Percentiles rank a stretch among this genome's conserved stretches.
Conservation (phyloP, 2,329 filamentous ascomycete species). For the Onygenales sp. region DNA sequence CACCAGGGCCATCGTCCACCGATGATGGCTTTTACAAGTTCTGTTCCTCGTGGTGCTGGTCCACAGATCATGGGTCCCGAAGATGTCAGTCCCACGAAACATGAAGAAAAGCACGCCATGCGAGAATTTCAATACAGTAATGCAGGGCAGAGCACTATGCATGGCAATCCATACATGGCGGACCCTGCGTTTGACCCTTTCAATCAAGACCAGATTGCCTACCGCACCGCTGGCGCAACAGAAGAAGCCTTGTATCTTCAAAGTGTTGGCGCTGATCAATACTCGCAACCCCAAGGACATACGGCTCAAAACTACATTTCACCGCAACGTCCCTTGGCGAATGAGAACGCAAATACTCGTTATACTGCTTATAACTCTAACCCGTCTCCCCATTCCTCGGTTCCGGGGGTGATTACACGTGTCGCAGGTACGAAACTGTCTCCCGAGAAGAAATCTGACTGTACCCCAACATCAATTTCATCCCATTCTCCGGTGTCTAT, state of each 20-base stretch:
- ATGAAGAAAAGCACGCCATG: conserved; percentile 10
- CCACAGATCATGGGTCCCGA: conserved; percentile 9
- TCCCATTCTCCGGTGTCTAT: not conserved
- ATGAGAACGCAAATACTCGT: not conserved
- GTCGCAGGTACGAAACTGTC: not conserved
- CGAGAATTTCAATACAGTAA: conserved; percentile 1
- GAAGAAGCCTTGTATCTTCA: not conserved
- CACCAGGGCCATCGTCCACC: not conserved
- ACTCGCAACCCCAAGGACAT: not conserved
- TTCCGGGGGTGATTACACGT: not conserved
- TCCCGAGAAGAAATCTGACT: not conserved
- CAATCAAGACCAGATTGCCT: not conserved
- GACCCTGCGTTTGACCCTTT: not conserved
- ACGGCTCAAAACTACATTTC: not conserved
- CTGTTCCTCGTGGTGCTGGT: conserved; percentile 1
- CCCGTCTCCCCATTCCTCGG: not conserved
- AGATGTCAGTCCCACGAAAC: conserved; percentile 12
- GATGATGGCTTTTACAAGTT: not conserved
- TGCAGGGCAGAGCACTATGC: not conserved
- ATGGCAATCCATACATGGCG: not conserved
- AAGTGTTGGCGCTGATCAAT: too few relatives aligned
- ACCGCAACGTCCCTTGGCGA: not conserved
- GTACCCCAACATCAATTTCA: not conserved
- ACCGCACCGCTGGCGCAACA: not conserved
- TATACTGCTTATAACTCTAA: not conserved